phyloP scores from a whole-genome alignment of 192 early-diverging fungal species.

The Backusella psychrophila region DNA sequence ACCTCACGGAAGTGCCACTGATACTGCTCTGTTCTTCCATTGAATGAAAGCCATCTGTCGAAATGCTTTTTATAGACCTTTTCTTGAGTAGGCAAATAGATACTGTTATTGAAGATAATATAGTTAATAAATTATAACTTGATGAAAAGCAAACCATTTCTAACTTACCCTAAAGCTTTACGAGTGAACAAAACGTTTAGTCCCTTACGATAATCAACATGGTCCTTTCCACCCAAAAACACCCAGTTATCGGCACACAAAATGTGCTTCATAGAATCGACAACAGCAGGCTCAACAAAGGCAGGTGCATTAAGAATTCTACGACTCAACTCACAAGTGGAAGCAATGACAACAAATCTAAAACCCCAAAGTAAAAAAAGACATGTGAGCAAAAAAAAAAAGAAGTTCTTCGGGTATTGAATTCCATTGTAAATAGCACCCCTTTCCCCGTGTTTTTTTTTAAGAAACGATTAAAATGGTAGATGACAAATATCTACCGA shows the following conservation, averaged over 20 bases:
- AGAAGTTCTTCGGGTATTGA: neutral
- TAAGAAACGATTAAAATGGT: neutral
- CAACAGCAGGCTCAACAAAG: slow-evolving; percentile 32
- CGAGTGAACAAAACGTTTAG: slow-evolving; percentile 40
- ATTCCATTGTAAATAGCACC: neutral
- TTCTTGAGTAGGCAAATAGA: slow-evolving; percentile 38
- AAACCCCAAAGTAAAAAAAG: neutral
- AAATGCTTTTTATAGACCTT: slow-evolving; percentile 41
- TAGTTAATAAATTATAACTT: neutral
- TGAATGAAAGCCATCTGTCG: slow-evolving; percentile 32
- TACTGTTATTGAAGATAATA: slow-evolving; percentile 15
- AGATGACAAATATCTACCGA: neutral
- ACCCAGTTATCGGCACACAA: slow-evolving; percentile 42
- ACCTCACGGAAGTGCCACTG: slow-evolving; percentile 42
- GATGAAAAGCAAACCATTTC: neutral
- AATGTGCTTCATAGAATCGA: slow-evolving; percentile 41
- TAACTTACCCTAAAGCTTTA: slow-evolving; percentile 34
- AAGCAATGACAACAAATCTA: slow-evolving; percentile 47
- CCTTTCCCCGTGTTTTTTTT: slow-evolving; percentile 15
- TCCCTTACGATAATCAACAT: slow-evolving; percentile 39
- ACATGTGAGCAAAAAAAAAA: neutral
- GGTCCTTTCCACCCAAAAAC: slow-evolving; percentile 38
- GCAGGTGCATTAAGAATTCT: slow-evolving; percentile 42
- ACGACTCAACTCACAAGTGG: slow-evolving; percentile 40
- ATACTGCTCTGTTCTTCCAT: slow-evolving; percentile 31